phyloP scores from a whole-genome alignment of 345 rosid species.

The Moricandia moricandioides region DNA sequence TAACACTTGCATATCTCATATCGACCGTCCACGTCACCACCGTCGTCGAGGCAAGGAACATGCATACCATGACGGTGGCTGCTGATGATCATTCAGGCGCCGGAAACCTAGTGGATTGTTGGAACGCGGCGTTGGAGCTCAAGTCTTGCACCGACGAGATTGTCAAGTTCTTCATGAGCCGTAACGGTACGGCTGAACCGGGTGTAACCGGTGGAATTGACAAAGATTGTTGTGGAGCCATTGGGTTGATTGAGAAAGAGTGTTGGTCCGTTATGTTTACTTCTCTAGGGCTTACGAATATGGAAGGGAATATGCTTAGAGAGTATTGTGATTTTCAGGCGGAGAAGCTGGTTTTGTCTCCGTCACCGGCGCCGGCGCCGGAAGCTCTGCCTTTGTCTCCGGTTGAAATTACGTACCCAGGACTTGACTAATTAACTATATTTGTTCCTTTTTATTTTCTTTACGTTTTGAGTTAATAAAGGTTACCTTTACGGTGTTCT shows the following conservation, averaged over 20 bases:
- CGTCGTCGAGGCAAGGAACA: conserved; percentile 4
- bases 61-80: background rate
- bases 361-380: conserved; percentile 27
- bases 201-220: conserved; percentile 36
- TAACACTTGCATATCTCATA: conserved; percentile 19
- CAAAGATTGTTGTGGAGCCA: conserved; percentile 58
- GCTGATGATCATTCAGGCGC: conserved; percentile 1
- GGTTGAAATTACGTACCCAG: background rate
- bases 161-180: conserved; percentile 53
- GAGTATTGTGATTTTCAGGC: conserved; percentile 57
- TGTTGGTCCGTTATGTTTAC: conserved; percentile 87
- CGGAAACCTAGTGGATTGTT: conserved; percentile 55
- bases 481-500: background rate
- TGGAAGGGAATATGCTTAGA: conserved; percentile 56
- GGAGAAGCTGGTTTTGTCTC: conserved; percentile 6
- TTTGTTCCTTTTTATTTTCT: background rate
- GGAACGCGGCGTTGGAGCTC: conserved; percentile 63
- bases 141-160: conserved; percentile 77
- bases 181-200: conserved; percentile 31
- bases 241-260: conserved; percentile 46
- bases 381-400: conserved; percentile 2
- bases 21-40: conserved; percentile 14
- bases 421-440: conserved; percentile 4
- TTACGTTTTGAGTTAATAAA: background rate
- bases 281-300: conserved; percentile 59